Evolutionary conservation across 768 basidiomycete species (phyloP), one percentile per base, ranked within the genome.

Genomic region (Melanogaster broomeanus): DNA sequence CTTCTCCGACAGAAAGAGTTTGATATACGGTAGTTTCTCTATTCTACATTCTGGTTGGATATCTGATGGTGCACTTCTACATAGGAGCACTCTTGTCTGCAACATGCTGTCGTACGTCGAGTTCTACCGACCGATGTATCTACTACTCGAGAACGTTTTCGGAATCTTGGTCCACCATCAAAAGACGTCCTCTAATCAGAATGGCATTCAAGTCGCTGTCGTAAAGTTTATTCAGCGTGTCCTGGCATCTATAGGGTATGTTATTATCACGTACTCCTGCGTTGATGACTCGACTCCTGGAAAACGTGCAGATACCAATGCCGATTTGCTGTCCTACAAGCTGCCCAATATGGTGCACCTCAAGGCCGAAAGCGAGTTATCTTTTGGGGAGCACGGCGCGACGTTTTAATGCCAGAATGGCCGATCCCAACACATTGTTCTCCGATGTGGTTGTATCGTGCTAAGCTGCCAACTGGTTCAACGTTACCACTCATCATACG

Each of bases 41-140:
- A 33, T 47, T 42, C 34, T 27, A n/a, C 19, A 24, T 34, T 42
- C 31, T 43, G 24, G 10, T 7, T 28, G 16, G 2, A 6, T 22
- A 35, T 38, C 21, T 49, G 21, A 55, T 28, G 9, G 25, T 30
- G 31, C 33, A 2, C 16, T 24, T 13, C 18, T 30, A 12, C 41
- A 19, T 28, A 85, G 88, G 60, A 81, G 82, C 35, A 81, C 82
- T 4, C 71, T 90, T 35, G 75, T 84, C 1, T 81, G 80, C 62
- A 86, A 84, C 52, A 87, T 88, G 86, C 72, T 90, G 8, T 81
- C 81, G 21, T 85, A 79, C 52, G 82, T 83, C 13, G 88, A 90
- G 59, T 73, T 79, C 45, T 88, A 85, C 55, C 66, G 77, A 39
- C 85, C 87, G 0, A 65, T 68, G 21, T 88, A 81, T 53, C 79